Conservation (phyloP, 805 yeast genomes). For the Kregervanrija fluxuum region DNA sequence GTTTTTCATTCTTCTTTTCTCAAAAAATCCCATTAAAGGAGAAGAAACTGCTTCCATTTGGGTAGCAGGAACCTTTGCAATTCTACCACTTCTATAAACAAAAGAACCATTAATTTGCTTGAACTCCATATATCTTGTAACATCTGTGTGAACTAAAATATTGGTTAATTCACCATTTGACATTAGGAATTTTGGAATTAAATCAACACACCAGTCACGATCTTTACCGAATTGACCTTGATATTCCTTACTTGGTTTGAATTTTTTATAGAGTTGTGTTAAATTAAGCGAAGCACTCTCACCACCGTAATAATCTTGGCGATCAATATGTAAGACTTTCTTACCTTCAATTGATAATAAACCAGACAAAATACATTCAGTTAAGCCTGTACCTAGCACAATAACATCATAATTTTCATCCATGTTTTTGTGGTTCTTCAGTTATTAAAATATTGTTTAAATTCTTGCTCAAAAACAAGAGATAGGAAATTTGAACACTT, state of each 20-base stretch:
- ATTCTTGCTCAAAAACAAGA: no score
- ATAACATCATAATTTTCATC: conserved; percentile 97
- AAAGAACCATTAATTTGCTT: conserved; percentile 95
- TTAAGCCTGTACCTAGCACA: conserved; percentile 89
- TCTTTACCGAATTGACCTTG: conserved; percentile 76
- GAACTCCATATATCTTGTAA: conserved; percentile 91
- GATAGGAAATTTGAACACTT: no score
- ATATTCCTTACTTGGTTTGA: conserved; percentile 74
- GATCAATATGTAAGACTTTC: conserved; percentile 92
- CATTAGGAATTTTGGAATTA: conserved; percentile 95
- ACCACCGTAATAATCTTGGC: conserved; percentile 94
- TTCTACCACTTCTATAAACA: conserved; percentile 82
- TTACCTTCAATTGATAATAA: conserved; percentile 95
- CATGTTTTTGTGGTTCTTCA: conserved; percentile 35
- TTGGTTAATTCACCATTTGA: conserved; percentile 96
- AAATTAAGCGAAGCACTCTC: conserved; percentile 82
- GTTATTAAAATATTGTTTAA: no score
- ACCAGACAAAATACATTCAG: conserved; percentile 94
- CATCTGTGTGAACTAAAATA: conserved; percentile 91
- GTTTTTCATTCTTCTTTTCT: conserved; percentile 89
- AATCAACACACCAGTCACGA: conserved; percentile 96
- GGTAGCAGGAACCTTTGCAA: conserved; percentile 91
- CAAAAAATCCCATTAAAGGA: conserved; percentile 92
- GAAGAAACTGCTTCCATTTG: conserved; percentile 88
- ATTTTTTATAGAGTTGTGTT: conserved; percentile 67